These are phyloP conservation scores for Paramecium biaurelia DNA, from an alignment of 73 alveolate species.

Conservation along the genomic window DNA sequence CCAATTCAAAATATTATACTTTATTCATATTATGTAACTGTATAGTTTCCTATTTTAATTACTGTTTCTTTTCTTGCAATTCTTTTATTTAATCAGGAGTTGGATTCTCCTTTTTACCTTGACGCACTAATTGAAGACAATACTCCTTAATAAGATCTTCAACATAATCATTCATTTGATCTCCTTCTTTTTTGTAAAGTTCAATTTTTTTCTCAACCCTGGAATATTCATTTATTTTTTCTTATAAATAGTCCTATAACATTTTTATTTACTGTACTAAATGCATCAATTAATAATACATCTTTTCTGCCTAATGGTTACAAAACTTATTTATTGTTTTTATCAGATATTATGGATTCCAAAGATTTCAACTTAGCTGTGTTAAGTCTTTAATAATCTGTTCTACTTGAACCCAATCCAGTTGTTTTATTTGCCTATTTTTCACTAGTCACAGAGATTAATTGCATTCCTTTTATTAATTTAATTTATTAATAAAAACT, in stretches of 20 bases:
- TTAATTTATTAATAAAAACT: not conserved
- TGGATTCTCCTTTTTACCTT: not conserved
- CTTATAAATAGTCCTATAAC: not conserved
- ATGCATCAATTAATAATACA: not conserved
- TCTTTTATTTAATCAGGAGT: not conserved
- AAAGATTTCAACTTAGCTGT: conserved; percentile 34
- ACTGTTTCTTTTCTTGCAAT: not conserved
- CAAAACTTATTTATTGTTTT: not conserved
- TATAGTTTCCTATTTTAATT: conserved; percentile 20
- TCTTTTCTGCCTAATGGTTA: not conserved
- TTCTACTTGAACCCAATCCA: conserved; percentile 40
- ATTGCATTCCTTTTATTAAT: not conserved
- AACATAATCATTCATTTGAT: conserved; percentile 27
- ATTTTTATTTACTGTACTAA: not conserved
- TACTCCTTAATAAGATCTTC: conserved; percentile 13
- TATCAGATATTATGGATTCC: not conserved
- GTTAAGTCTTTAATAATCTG: not conserved
- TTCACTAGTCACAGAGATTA: not conserved
- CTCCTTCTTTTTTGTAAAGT: conserved; percentile 41
- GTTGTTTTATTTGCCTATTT: not conserved
- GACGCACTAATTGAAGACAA: not conserved
- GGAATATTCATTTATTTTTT: not conserved
- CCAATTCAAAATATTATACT: not conserved
- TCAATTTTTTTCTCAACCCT: conserved; percentile 10
- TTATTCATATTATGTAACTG: conserved; percentile 15